A percentile compares a stretch with the other conserved stretches of the same genome.
Conservation (phyloP, 2,329 filamentous ascomycete genomes). For the Clonostachys byssicola region DNA sequence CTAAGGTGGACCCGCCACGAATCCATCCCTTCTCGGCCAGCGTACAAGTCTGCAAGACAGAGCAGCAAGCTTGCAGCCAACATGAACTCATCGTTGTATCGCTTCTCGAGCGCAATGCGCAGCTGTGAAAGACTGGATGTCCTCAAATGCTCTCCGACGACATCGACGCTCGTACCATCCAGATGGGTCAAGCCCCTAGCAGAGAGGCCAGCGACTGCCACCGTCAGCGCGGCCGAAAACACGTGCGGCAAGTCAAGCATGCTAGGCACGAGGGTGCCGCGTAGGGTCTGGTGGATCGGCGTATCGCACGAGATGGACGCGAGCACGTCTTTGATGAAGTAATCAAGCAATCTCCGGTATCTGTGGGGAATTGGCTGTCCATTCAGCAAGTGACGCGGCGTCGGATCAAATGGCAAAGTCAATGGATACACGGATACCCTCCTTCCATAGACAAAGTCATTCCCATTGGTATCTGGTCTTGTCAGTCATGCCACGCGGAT, state of each 20-base stretch:
- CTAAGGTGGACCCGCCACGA: constrained; percentile 16
- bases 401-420: no score
- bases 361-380: constrained; percentile 9
- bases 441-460: no score
- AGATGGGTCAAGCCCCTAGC: constrained; percentile 12
- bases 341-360: constrained; percentile 13
- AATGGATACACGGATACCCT: no score
- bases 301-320: constrained; percentile 17
- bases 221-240: constrained; percentile 14
- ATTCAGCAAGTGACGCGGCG: constrained; percentile 12
- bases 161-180: constrained; percentile 10
- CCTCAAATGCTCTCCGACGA: constrained; percentile 14
- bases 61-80: constrained; percentile 19
- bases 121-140: constrained; percentile 13
- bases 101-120: constrained; percentile 9
- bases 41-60: constrained; percentile 19
- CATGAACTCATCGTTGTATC: constrained; percentile 11
- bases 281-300: constrained; percentile 15
- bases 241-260: constrained; percentile 17
- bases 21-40: constrained; percentile 9
- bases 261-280: constrained; percentile 12
- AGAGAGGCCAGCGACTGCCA: constrained; percentile 15
- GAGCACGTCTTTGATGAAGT: constrained; percentile 14
- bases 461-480: no score
- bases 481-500: no score